Conservation (phyloP, 2,329 filamentous ascomycete genomes). For the Cytospora leucostoma region DNA sequence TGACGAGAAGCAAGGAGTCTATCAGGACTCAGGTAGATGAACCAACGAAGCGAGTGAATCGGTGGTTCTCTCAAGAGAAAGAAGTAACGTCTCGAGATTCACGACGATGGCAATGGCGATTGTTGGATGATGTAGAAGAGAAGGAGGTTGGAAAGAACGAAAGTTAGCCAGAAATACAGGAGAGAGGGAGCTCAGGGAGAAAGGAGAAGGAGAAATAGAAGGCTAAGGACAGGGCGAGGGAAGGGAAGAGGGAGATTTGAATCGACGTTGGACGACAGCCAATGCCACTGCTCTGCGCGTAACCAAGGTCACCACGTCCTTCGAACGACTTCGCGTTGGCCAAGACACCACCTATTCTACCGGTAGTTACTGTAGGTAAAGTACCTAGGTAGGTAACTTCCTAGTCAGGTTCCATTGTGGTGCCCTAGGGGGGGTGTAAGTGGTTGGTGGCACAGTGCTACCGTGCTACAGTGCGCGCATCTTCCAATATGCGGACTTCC, state of each 20-base stretch:
- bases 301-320: not conserved
- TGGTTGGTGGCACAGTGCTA: too few species aligned
- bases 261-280: not conserved
- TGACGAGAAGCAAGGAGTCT: slow-evolving; percentile 15
- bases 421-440: too few species aligned
- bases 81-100: slow-evolving; percentile 15
- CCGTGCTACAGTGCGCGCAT: not conserved
- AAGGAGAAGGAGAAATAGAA: slow-evolving; percentile 5
- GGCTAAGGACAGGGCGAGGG: not conserved
- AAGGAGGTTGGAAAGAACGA: not conserved
- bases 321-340: not conserved
- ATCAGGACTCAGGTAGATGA: slow-evolving; percentile 18
- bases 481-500: not conserved
- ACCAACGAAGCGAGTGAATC: slow-evolving; percentile 28
- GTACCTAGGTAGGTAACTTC: too few species aligned
- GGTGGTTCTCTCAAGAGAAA: slow-evolving; percentile 6
- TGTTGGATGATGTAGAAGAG: slow-evolving; percentile 11
- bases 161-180: not conserved
- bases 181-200: not conserved
- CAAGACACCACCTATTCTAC: not conserved
- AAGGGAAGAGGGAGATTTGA: not conserved
- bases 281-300: not conserved
- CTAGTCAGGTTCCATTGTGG: too few species aligned
- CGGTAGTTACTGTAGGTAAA: not conserved
- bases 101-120: slow-evolving; percentile 1